A percentile compares a stretch with the other conserved stretches of the same genome.
Evolutionary conservation across 768 basidiomycete genomes (phyloP).

Genomic region (Filobasidium wieringae): DNA sequence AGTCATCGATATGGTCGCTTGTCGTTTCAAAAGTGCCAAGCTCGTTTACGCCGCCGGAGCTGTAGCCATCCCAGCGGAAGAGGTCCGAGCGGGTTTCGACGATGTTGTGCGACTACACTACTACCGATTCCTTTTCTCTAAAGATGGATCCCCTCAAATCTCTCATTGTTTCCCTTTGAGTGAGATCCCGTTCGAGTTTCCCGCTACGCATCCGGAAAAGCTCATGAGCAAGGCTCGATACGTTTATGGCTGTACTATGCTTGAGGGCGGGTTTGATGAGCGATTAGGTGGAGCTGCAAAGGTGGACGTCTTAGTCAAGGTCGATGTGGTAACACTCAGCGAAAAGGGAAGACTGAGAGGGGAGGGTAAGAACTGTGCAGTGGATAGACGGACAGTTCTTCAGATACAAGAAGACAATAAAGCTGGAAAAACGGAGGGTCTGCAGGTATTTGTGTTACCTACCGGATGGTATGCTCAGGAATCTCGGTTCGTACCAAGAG

Average conservation of each 20-base stretch:
- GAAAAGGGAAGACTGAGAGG: slow-evolving; percentile 22
- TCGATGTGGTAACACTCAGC: slow-evolving; percentile 34
- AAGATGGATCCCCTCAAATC: slow-evolving; percentile 13
- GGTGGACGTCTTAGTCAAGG: slow-evolving; percentile 42
- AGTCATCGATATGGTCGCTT: slow-evolving; percentile 37
- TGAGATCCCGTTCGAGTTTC: slow-evolving; percentile 41
- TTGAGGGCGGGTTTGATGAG: slow-evolving; percentile 38
- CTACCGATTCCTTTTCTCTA: slow-evolving; percentile 32
- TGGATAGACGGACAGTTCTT: slow-evolving; percentile 31
- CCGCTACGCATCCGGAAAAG: slow-evolving; percentile 27
- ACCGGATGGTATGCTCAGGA: slow-evolving; percentile 38
- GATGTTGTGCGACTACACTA: slow-evolving; percentile 38
- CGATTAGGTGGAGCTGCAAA: slow-evolving; percentile 40
- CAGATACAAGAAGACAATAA: slow-evolving; percentile 29
- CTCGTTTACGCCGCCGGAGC: slow-evolving; percentile 41
- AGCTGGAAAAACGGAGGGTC: slow-evolving; percentile 16
- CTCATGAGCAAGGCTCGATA: slow-evolving; percentile 34
- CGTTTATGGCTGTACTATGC: slow-evolving; percentile 41
- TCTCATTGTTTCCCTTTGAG: slow-evolving; percentile 38
- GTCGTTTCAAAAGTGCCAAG: slow-evolving; percentile 38
- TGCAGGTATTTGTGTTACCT: slow-evolving; percentile 38
- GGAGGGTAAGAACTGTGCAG: slow-evolving; percentile 20
- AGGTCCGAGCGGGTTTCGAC: slow-evolving; percentile 24
- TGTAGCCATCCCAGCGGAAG: slow-evolving; percentile 27
- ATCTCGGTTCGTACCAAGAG: slow-evolving; percentile 36